Evolutionary conservation across 2,329 filamentous ascomycete species (phyloP), one percentile per base, ranked within the genome.

Genomic region (Trichoderma brevicompactum): DNA sequence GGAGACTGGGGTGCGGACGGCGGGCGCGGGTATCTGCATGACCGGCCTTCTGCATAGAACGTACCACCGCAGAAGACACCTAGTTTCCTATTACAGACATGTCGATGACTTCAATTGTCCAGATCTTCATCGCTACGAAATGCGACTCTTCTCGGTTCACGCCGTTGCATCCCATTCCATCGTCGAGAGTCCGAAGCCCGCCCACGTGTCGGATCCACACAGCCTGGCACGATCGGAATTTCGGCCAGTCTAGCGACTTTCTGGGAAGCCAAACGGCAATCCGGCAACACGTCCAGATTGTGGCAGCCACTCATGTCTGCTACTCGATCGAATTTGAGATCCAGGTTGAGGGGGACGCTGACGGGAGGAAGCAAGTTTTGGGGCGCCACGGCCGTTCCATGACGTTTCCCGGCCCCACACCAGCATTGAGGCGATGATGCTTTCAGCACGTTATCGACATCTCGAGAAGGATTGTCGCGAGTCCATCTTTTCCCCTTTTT

Each of bases 201-300:
- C 40, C 59, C 49, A 46, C 19, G 59, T 46, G 49, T 23, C 6
- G 41, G 49, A 54, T 63, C 59, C 59, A 53, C 59, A 53, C 40
- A 34, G 49, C 49, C 13, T 41, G 12, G 49, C 38, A 40, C 10
- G 28, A 62, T 62, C 59, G 59, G 59, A 43, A 54, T 36, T 32
- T 53, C 59, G 59, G 59, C 59, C 49, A 53, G 40, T 23, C 59
- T 64, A 56, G 52, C 52, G 61, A 28, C 36, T 49, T 40, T 64
- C 61, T 64, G 50, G 41, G 61, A 56, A 46, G 43, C 50, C 50
- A 64, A 23, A 38, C 59, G 59, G 59, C 43, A 49, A 64, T 56
- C 43, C 61, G 61, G 61, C 61, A 64, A 55, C 52, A 19, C 32
- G 23, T 54, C 17, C 34, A 49, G n/a, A 10, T 3, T 32, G 36